Base-by-base conservation (phyloP, 1,139 yeast species). In the Hansenula lynferdii region DNA sequence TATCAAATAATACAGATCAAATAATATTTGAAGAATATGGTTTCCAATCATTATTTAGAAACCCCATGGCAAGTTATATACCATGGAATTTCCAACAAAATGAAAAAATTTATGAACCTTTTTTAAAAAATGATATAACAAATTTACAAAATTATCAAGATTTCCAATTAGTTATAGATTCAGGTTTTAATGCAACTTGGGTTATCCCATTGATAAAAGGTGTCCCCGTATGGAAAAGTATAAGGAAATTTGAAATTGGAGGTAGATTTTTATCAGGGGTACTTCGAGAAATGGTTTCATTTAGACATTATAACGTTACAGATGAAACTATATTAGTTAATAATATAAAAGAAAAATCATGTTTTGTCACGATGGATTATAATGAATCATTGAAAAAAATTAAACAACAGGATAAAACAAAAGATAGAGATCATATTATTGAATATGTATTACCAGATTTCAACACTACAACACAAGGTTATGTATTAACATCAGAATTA, bases 1-100 rank as follows among this genome's bases (percentile, higher is more conserved):
- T 92, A 31, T 85, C 95, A 31, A 78, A 81, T 50, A 85, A 85
- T 58, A 83, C 89, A 21, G 98, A 92, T 58, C 96, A 90, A 61
- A 84, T 92, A 1, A 75, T 94, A 3, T 90, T 94, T 64, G 99
- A 94, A 60, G 98, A 94, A 56, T 92, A 82, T 54, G 95, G 87
- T 8, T 85, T 92, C 55, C 71, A 70, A 24, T 75, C 78, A 28
- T 38, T 66, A 33, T 67, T 69, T 29, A 64, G 65, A 42, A 56
- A 63, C 4, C 72, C 81, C 0, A 74, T 87, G 0, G 82, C 81
- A 1, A 74, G 84, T 1, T 69, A 85, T 42, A 77, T 83, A 0
- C 95, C 96, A 1, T 85, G 90, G 85, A 67, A 65, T 36, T 62
- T 60, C 31, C 45, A 48, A 28, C 43, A 50, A 27, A 56, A 54